These are phyloP conservation scores for Tetrahymena thermophila DNA, from an alignment of 73 alveolate species.

Conservation along the genomic window DNA sequence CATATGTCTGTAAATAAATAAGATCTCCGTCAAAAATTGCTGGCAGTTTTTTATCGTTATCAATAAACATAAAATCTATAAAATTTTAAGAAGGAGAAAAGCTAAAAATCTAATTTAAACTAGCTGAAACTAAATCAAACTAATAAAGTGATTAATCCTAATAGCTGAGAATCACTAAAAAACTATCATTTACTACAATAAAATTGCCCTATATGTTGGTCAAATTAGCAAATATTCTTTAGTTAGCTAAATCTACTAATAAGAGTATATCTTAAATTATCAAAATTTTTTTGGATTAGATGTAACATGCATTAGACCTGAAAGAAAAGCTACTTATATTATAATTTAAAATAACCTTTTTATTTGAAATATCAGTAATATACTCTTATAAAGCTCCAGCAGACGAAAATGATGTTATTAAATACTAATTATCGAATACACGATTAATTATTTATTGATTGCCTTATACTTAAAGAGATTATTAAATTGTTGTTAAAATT, in stretches of 20 bases:
- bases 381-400: neutral
- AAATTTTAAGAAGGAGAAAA: neutral
- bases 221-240: neutral
- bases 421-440: neutral
- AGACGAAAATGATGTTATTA: neutral
- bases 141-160: neutral
- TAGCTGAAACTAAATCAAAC: neutral
- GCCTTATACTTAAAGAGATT: too few relatives aligned
- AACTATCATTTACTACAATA: neutral
- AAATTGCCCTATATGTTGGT: neutral
- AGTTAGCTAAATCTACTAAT: neutral
- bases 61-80: neutral
- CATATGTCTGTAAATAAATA: too few relatives aligned
- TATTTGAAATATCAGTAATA: neutral
- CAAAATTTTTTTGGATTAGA: neutral
- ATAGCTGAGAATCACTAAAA: neutral
- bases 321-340: neutral
- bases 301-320: neutral
- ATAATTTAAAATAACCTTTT: too few relatives aligned
- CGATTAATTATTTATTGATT: neutral
- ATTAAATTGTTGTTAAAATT: neutral
- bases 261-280: too few relatives aligned
- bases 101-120: too few relatives aligned
- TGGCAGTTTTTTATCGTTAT: neutral
- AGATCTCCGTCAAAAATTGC: neutral